phyloP scores from a whole-genome alignment of 2,329 filamentous ascomycete genomes.

The Cercospora sojina region DNA sequence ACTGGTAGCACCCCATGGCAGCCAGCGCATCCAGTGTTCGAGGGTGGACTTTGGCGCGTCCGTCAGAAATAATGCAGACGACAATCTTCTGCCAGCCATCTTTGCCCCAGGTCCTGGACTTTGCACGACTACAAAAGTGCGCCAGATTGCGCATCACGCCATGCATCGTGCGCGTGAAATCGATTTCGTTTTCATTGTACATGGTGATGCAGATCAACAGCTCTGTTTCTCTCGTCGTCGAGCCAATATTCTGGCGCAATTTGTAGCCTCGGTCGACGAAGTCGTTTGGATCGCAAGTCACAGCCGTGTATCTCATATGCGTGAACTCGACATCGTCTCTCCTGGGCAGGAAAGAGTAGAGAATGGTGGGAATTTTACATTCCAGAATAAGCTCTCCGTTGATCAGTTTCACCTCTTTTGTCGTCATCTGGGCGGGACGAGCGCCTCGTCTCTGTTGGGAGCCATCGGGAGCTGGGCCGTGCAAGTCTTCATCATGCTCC shows the following conservation, averaged over 20 bases:
- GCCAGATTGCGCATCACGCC: constrained; percentile 98
- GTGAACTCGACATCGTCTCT: constrained; percentile 95
- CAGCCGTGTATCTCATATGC: constrained; percentile 97
- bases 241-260: constrained; percentile 84
- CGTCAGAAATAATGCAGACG: constrained; percentile 93
- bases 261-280: constrained; percentile 88
- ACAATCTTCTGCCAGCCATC: constrained; percentile 99
- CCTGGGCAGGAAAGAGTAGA: constrained; percentile 93
- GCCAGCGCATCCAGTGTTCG: constrained; percentile 90
- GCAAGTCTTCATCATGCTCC: constrained; percentile 58
- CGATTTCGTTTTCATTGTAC: constrained; percentile 98
- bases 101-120: constrained; percentile 94
- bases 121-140: constrained; percentile 89
- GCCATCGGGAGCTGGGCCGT: constrained; percentile 82
- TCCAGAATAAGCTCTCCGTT: constrained; percentile 97
- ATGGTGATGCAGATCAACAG: constrained; percentile 96
- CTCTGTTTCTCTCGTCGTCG: constrained; percentile 83
- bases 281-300: constrained; percentile 96
- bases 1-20: constrained; percentile 96
- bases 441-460: constrained; percentile 86
- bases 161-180: constrained; percentile 97
- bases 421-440: constrained; percentile 80
- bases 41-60: constrained; percentile 88
- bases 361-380: constrained; percentile 97
- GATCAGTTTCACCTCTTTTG: constrained; percentile 92